These are phyloP conservation scores for Orbilia javanica DNA, from an alignment of 2,329 filamentous ascomycete genomes.

Conservation along the genomic window DNA sequence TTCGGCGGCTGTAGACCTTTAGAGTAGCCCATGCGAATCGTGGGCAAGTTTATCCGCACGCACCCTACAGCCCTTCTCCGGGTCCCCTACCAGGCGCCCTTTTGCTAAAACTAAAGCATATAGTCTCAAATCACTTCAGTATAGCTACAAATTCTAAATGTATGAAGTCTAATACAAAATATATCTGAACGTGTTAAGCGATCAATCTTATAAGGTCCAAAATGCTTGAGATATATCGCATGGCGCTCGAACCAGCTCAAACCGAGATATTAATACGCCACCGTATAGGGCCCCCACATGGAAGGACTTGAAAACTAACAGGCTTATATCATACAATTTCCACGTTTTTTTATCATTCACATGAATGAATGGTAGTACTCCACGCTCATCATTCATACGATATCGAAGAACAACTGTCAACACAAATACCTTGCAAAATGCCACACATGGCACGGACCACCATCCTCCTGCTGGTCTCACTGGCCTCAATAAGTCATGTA, in stretches of 20 bases:
- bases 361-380: too few species aligned
- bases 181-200: too few species aligned
- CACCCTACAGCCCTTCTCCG: too few species aligned
- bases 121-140: background rate
- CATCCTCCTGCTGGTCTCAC: slow-evolving; percentile 10
- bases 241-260: slow-evolving; percentile 4
- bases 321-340: background rate
- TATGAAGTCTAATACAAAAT: too few species aligned
- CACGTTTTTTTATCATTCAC: background rate
- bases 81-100: too few species aligned
- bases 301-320: too few species aligned
- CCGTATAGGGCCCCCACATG: too few species aligned
- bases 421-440: slow-evolving; percentile 32
- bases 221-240: background rate
- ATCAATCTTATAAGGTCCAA: background rate
- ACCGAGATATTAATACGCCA: background rate
- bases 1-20: too few species aligned
- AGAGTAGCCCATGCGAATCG: too few species aligned
- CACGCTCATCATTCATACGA: too few species aligned
- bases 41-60: too few species aligned
- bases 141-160: background rate
- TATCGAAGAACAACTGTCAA: too few species aligned
- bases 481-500: background rate
- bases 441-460: slow-evolving; percentile 26
- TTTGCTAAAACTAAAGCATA: background rate